These are phyloP conservation scores for Pseudonitzschia pungens DNA, from an alignment of 108 stramenopile species.

Conservation along the genomic window DNA sequence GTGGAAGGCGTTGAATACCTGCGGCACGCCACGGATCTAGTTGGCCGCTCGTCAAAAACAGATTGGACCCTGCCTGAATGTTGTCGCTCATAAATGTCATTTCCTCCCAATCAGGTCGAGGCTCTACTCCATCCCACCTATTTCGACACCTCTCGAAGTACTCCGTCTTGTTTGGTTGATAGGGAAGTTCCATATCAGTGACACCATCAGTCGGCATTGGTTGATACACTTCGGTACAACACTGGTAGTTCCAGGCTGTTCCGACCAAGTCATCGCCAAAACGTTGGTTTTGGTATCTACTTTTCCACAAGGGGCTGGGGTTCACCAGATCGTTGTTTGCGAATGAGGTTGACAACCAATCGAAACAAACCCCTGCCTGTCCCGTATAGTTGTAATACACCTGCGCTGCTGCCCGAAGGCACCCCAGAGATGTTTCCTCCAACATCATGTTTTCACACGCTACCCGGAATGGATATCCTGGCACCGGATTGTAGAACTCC, in stretches of 20 bases:
- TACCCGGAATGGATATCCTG: constrained; percentile 35
- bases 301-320: neutral
- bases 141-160: constrained; percentile 28
- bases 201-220: constrained; percentile 44
- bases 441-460: constrained; percentile 34
- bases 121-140: constrained; percentile 27
- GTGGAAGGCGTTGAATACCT: constrained; percentile 29
- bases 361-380: constrained; percentile 33
- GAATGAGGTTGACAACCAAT: constrained; percentile 14
- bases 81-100: constrained; percentile 32
- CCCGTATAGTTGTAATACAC: constrained; percentile 42
- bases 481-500: constrained; percentile 39
- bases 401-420: constrained; percentile 32
- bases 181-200: constrained; percentile 41
- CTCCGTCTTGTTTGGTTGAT: constrained; percentile 30
- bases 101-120: constrained; percentile 44
- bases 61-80: constrained; percentile 35
- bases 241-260: constrained; percentile 43
- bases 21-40: constrained; percentile 43
- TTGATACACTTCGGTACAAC: constrained; percentile 44
- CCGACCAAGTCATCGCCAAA: constrained; percentile 9
- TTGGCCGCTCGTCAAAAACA: constrained; percentile 41
- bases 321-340: neutral
- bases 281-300: neutral
- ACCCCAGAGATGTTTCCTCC: constrained; percentile 21